phyloP scores from a whole-genome alignment of 768 basidiomycete genomes.

The Boletus reticuloceps region DNA sequence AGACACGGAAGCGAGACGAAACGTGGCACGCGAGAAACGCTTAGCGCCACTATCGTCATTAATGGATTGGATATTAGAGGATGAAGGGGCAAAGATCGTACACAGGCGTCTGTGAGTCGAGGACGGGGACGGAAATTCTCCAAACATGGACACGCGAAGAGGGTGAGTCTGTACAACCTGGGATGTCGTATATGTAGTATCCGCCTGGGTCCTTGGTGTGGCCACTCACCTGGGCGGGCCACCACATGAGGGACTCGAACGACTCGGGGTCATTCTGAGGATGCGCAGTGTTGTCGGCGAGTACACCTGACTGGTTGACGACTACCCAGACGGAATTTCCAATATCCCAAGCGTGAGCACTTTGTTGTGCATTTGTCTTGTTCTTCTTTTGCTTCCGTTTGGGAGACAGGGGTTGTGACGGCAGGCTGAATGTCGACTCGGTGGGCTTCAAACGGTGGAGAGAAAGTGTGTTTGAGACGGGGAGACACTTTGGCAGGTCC shows the following conservation, averaged over 20 bases:
- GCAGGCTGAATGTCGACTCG: constrained; percentile 6
- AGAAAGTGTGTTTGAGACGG: constrained; percentile 14
- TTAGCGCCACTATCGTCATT: constrained; percentile 30
- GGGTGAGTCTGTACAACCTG: constrained; percentile 28
- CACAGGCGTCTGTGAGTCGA: constrained; percentile 23
- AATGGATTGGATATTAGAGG: constrained; percentile 42
- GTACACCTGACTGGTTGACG: constrained; percentile 38
- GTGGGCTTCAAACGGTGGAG: constrained; percentile 3
- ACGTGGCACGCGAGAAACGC: constrained; percentile 45
- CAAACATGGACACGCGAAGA: constrained; percentile 31
- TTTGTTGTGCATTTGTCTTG: constrained; percentile 3
- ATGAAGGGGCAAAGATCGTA: constrained; percentile 32
- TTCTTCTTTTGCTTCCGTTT: constrained; percentile 19
- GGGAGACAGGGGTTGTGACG: constrained; percentile 22
- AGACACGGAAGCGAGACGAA: constrained; percentile 14
- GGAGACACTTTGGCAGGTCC: constrained; percentile 3
- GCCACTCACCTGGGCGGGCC: constrained; percentile 62
- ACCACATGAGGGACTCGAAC: constrained; percentile 47
- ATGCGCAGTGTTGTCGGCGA: constrained; percentile 31
- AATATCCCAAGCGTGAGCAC: constrained; percentile 21
- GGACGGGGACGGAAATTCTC: constrained; percentile 28
- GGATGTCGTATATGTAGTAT: constrained; percentile 4
- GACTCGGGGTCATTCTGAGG: constrained; percentile 21
- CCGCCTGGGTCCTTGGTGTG: background rate
- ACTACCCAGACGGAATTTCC: constrained; percentile 53